Percentiles rank a stretch among this genome's conserved stretches.
phyloP scores from a whole-genome alignment of 1,284 basidiomycete genomes.

The Ganoderma meredithae region DNA sequence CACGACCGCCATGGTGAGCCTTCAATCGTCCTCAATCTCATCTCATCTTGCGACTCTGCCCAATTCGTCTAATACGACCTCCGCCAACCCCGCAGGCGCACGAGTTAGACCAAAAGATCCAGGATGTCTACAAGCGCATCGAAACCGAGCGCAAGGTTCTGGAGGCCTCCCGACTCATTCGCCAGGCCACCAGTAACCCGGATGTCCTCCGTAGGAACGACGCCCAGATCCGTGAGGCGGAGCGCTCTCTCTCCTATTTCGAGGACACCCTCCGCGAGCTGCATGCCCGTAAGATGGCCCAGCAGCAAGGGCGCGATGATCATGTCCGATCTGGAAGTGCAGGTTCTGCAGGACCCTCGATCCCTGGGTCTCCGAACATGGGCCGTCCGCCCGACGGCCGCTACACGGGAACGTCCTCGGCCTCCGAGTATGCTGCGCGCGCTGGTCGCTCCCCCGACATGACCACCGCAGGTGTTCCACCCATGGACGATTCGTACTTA shows the following conservation, averaged over 20 bases:
- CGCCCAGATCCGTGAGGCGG: conserved; percentile 88
- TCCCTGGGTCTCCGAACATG: conserved; percentile 38
- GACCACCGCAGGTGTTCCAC: conserved; percentile 42
- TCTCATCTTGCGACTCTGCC: conserved; percentile 7
- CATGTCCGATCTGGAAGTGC: conserved; percentile 55
- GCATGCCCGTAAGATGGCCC: conserved; percentile 76
- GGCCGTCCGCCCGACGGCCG: conserved; percentile 51
- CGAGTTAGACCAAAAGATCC: conserved; percentile 90
- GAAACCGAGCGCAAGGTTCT: conserved; percentile 93
- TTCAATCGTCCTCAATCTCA: conserved; percentile 1
- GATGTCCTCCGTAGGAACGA: conserved; percentile 87
- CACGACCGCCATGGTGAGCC: conserved; percentile 39
- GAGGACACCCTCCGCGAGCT: conserved; percentile 87
- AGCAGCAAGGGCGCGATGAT: conserved; percentile 56
- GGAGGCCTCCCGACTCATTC: conserved; percentile 83
- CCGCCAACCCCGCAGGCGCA: conserved; percentile 42
- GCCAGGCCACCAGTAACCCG: conserved; percentile 85
- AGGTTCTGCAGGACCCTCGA: conserved; percentile 44
- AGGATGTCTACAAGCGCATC: conserved; percentile 90
- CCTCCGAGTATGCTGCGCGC: conserved; percentile 53
- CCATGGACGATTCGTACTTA: conserved; percentile 48
- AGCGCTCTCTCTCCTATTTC: conserved; percentile 88
- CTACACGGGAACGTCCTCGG: conserved; percentile 34
- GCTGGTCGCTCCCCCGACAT: conserved; percentile 51
- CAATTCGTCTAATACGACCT: conserved; percentile 20